A percentile compares a stretch with the other conserved stretches of the same genome.
These are phyloP conservation scores for Halophytophthora polymorphica DNA, from an alignment of 352 stramenopile species.

Conservation along the genomic window DNA sequence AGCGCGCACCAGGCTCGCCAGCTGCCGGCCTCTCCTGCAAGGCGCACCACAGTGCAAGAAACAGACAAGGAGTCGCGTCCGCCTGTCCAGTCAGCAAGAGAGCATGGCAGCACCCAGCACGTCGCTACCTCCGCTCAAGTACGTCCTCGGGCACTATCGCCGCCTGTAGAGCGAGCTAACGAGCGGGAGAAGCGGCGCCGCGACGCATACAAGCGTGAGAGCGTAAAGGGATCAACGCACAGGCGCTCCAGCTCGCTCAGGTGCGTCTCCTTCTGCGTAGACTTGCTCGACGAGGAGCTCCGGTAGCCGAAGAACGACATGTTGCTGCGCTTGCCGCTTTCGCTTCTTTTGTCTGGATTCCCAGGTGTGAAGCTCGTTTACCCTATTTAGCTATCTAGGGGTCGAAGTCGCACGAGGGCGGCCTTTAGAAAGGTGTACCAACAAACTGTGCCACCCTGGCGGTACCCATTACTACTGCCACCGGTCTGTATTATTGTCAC, in stretches of 20 bases:
- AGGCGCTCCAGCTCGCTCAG: conserved; percentile 79
- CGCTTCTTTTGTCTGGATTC: conserved; percentile 1
- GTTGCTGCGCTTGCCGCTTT: not conserved
- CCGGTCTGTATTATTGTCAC: not conserved
- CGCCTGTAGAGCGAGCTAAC: not conserved
- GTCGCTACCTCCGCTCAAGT: too few species aligned
- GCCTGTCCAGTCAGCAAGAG: too few species aligned
- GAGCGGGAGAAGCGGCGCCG: not conserved
- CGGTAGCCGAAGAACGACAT: conserved; percentile 76
- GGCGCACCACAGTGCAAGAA: conserved; percentile 1
- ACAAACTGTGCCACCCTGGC: too few species aligned
- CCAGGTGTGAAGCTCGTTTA: conserved; percentile 8
- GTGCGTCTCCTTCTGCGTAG: conserved; percentile 63
- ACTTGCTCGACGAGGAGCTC: conserved; percentile 41
- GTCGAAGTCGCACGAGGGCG: too few species aligned
- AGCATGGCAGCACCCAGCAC: too few species aligned
- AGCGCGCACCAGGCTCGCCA: conserved; percentile 78
- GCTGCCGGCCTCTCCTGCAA: conserved; percentile 61
- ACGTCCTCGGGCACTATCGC: not conserved
- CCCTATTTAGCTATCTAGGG: too few species aligned
- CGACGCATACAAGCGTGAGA: conserved; percentile 1
- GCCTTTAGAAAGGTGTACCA: too few species aligned
- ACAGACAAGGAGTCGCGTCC: not conserved
- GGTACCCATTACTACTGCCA: too few species aligned
- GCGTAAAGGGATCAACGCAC: conserved; percentile 32